Base-by-base conservation (phyloP, 371 early-diverging fungal genomes). In the Mortierella sp. region DNA sequence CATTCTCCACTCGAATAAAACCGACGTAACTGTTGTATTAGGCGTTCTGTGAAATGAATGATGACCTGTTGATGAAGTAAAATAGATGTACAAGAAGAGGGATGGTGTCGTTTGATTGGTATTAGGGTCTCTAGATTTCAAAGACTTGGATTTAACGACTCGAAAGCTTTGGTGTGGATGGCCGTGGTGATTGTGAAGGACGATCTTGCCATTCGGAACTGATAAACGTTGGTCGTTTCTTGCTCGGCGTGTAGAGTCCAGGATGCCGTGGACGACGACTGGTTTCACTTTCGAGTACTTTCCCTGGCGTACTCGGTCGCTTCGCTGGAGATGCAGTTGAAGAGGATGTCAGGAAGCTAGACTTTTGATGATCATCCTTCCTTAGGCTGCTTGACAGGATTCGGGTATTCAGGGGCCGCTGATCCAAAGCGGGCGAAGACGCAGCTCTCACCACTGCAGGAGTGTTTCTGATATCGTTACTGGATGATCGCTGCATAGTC, bases 191-290 rank as follows among this genome's bases (percentile, higher is more conserved):
- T 19, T 53, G 58, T n/a, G 52, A 19, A 3, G 41, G 31, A 45
- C 21, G 21, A 41, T 29, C 25, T 19, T 3, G 17, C n/a, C 7
- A 5, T 24, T n/a, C 19, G 16, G n/a, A 8, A 2, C 2, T 40
- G 2, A 10, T 41, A 5, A 31, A 6, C 31, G 21, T 19, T 6
- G 45, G 19, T 16, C 43, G 57, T 51, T 56, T 67, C 22, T 76
- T 76, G 41, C 77, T 76, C 1, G 77, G 77, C 9, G 77, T 76
- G 29, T 57, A 76, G 10, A 76, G 44, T 34, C 77, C 77, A n/a
- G 70, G 70, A 43, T 69, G 69, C 22, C 46, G 45, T 56, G 60
- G 48, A n/a, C 52, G 57, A 5, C 54, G 53, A 22, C 16, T 12
- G 8, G 54, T 39, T 10, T 31, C 45, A 14, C 28, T 28, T 19